These are phyloP conservation scores for Agrocybe praecox DNA, from an alignment of 768 basidiomycete species.

Conservation along the genomic window DNA sequence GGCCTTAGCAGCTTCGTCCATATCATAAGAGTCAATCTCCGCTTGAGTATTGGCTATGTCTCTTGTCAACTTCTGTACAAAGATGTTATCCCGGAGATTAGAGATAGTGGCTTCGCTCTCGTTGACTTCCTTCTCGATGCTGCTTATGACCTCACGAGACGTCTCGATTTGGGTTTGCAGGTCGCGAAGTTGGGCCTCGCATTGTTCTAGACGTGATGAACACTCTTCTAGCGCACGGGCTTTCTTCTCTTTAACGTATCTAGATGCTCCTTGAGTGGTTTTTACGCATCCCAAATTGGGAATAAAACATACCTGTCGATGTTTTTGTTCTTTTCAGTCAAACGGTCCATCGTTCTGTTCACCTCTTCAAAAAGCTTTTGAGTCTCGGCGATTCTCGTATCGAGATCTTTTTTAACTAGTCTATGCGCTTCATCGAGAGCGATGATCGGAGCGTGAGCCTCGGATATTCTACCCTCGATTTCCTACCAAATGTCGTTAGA, in stretches of 20 bases:
- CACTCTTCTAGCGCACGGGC: constrained; percentile 62
- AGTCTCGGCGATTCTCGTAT: constrained; percentile 48
- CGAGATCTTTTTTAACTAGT: constrained; percentile 50
- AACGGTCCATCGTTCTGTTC: constrained; percentile 62
- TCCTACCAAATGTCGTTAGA: constrained; percentile 43
- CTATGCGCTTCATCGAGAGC: constrained; percentile 59
- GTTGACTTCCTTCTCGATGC: constrained; percentile 78
- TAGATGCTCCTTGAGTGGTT: constrained; percentile 27
- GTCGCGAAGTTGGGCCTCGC: constrained; percentile 38
- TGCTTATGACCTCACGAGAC: constrained; percentile 45
- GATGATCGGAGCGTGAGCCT: constrained; percentile 67
- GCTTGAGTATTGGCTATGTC: constrained; percentile 69
- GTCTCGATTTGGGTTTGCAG: constrained; percentile 38
- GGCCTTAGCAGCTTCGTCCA: constrained; percentile 86
- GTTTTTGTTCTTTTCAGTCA: constrained; percentile 59
- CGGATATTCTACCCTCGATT: constrained; percentile 58
- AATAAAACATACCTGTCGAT: constrained; percentile 58
- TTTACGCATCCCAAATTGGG: neutral
- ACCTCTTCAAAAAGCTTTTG: constrained; percentile 65
- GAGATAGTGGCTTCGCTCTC: constrained; percentile 70
- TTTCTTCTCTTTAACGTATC: constrained; percentile 75
- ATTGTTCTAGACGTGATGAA: constrained; percentile 51
- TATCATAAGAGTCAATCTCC: constrained; percentile 75
- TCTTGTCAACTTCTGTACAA: constrained; percentile 66
- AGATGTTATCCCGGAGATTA: constrained; percentile 82